A percentile compares a stretch with the other conserved stretches of the same genome.
phyloP scores from a whole-genome alignment of 2,329 filamentous ascomycete genomes.

The Claviceps citrina region DNA sequence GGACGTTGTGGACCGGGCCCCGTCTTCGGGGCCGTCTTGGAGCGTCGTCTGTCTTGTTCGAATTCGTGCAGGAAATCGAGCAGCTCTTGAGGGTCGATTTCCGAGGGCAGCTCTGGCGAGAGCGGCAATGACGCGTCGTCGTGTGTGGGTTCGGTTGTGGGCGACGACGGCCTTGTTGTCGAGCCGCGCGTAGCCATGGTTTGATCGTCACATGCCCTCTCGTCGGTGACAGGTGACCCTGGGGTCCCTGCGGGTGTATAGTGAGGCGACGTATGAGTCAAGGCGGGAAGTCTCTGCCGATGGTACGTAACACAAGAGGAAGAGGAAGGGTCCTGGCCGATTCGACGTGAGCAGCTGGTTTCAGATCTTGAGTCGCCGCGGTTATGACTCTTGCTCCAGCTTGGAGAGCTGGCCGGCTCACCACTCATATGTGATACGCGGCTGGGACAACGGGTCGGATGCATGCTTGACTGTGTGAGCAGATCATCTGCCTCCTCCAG shows the following conservation, averaged over 20 bases:
- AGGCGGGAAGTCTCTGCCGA: not conserved
- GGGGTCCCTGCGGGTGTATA: not conserved
- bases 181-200: conserved; percentile 2
- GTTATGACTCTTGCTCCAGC: not conserved
- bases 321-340: not conserved
- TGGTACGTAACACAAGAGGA: not conserved
- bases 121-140: not conserved
- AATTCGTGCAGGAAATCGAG: conserved; percentile 4
- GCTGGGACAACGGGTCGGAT: not conserved
- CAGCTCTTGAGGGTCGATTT: conserved; percentile 5
- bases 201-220: not conserved
- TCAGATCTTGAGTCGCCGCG: not conserved
- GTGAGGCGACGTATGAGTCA: not conserved
- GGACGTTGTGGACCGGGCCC: not conserved
- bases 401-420: not conserved
- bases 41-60: not conserved
- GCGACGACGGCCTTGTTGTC: not conserved
- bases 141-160: not conserved
- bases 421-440: not conserved
- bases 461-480: not conserved
- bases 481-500: not conserved
- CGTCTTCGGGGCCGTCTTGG: not conserved
- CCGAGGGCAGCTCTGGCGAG: not conserved
- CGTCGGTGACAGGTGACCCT: not conserved
- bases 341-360: not conserved